Evolutionary conservation across 768 basidiomycete species (phyloP).

Genomic region (Leccinum broughii): DNA sequence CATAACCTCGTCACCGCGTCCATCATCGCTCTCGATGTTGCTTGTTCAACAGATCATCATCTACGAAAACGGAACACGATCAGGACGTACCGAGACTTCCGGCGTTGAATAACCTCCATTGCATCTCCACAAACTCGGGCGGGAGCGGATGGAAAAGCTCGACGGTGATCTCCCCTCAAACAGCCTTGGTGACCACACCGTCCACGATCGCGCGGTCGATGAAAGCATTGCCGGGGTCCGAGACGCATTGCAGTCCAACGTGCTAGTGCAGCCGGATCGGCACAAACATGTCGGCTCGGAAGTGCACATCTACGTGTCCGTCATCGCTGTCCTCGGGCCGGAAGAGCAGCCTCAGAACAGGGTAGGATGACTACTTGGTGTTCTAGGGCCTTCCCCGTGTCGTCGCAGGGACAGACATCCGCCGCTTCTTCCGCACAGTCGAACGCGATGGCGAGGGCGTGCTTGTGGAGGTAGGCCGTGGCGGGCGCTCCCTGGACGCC

Average conservation of each 20-base stretch:
- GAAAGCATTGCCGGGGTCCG: conserved; percentile 52
- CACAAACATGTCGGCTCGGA: conserved; percentile 54
- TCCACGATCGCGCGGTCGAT: conserved; percentile 50
- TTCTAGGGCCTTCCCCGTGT: conserved; percentile 51
- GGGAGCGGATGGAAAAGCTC: conserved; percentile 57
- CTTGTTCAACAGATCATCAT: conserved; percentile 32
- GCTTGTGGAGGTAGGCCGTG: conserved; percentile 51
- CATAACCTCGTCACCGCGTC: conserved; percentile 56
- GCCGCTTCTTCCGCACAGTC: conserved; percentile 68
- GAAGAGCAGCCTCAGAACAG: conserved; percentile 26
- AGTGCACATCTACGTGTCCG: conserved; percentile 47
- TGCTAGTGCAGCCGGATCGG: conserved; percentile 63
- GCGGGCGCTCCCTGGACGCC: conserved; percentile 21
- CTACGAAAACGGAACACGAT: neutral
- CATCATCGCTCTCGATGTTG: conserved; percentile 65
- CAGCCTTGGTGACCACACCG: conserved; percentile 55
- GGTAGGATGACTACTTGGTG: conserved; percentile 37
- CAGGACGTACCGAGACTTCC: conserved; percentile 53
- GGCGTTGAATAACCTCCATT: conserved; percentile 66
- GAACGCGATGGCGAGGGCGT: conserved; percentile 57
- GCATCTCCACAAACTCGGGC: conserved; percentile 57
- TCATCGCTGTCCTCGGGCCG: conserved; percentile 27
- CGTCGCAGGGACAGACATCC: conserved; percentile 66
- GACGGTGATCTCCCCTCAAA: conserved; percentile 38
- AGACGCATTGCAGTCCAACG: conserved; percentile 60